A percentile compares a stretch with the other conserved stretches of the same genome.
Conservation (phyloP, 371 early-diverging fungal species). For the Apophysomyces trapeziformis region DNA sequence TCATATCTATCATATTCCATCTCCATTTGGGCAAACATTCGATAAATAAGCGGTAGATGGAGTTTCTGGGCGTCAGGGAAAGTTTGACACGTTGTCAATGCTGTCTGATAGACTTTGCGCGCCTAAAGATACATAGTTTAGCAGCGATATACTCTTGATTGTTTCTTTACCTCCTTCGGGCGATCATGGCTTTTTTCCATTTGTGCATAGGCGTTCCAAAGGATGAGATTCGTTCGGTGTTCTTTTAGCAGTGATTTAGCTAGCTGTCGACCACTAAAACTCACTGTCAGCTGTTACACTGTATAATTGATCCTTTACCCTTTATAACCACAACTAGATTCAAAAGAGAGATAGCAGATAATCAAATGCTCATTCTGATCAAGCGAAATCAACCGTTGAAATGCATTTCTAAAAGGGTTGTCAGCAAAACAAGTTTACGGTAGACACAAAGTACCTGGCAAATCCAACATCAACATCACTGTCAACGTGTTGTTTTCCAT, state of each 20-base stretch:
- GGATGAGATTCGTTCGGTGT: slow-evolving; percentile 57
- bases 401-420: slow-evolving; percentile 40
- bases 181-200: slow-evolving; percentile 53
- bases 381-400: slow-evolving; percentile 42
- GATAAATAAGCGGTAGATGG: slow-evolving; percentile 52
- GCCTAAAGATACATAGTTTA: slow-evolving; percentile 48
- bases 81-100: slow-evolving; percentile 51
- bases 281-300: slow-evolving; percentile 12
- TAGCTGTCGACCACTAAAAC: slow-evolving; percentile 54
- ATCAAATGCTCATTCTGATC: slow-evolving; percentile 37
- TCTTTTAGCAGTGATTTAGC: slow-evolving; percentile 64
- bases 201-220: slow-evolving; percentile 76
- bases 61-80: slow-evolving; percentile 44
- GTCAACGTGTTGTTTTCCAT: slow-evolving; percentile 24
- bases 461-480: slow-evolving; percentile 42
- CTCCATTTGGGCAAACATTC: slow-evolving; percentile 63
- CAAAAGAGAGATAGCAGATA: slow-evolving; percentile 54
- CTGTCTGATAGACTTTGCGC: slow-evolving; percentile 67
- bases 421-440: background rate
- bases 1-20: slow-evolving; percentile 45
- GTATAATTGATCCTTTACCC: slow-evolving; percentile 28
- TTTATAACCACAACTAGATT: slow-evolving; percentile 44
- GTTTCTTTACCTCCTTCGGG: slow-evolving; percentile 31
- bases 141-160: background rate
- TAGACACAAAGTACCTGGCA: slow-evolving; percentile 38